These are phyloP conservation scores for Zymoseptoria tritici DNA, from an alignment of 2,329 filamentous ascomycete genomes.

Conservation along the genomic window DNA sequence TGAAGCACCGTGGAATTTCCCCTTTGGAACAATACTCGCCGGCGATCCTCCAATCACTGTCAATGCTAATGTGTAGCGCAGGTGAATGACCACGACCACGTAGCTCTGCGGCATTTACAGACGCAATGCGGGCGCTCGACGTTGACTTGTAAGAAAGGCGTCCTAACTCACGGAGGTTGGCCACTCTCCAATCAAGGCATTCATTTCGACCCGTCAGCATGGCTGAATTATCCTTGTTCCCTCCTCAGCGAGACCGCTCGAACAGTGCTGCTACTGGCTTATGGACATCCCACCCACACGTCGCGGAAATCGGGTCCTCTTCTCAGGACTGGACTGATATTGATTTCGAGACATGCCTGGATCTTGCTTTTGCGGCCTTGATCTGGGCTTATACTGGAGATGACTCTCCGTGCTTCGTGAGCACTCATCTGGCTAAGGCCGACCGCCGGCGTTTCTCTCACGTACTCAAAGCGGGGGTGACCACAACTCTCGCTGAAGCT, in stretches of 20 bases:
- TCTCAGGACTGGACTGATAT: not conserved
- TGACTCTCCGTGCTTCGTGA: not conserved
- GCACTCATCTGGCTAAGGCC: not conserved
- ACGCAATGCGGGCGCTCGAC: not conserved
- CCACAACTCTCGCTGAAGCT: not conserved
- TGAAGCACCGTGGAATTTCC: not conserved
- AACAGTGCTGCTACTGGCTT: not conserved
- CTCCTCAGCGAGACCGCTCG: not conserved
- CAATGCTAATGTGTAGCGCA: not conserved
- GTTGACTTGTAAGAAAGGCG: not conserved
- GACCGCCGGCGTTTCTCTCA: not conserved
- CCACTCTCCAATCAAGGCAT: not conserved
- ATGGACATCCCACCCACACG: not conserved
- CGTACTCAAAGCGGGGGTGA: not conserved
- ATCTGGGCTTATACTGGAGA: not conserved
- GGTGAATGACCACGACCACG: not conserved
- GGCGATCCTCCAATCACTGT: not conserved
- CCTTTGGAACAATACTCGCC: not conserved
- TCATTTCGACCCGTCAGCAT: not conserved
- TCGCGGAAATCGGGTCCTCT: not conserved
- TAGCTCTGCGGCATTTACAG: not conserved
- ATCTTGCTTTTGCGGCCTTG: not conserved
- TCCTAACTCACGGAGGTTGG: not conserved
- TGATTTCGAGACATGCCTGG: not conserved
- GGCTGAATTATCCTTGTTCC: not conserved